phyloP scores from a whole-genome alignment of 331 rosid species.

The Acacia concinna region DNA sequence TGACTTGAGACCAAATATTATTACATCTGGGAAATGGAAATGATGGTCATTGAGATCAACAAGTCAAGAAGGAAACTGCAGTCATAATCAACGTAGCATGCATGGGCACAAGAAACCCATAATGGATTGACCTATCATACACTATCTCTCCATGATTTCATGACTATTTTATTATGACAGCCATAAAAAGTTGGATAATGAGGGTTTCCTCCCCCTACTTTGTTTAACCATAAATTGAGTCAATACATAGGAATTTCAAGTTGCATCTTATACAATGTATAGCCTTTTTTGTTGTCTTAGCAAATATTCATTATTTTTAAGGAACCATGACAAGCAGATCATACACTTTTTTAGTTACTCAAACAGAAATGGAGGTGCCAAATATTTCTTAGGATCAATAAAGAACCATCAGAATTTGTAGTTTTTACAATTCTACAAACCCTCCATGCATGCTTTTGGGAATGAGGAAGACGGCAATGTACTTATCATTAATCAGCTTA shows the following conservation, averaged over 20 bases:
- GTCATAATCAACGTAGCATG: background rate
- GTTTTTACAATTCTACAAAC: background rate
- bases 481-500: conserved; percentile 10
- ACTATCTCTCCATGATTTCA: background rate
- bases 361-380: background rate
- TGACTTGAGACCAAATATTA: background rate
- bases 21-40: background rate
- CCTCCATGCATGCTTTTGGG: background rate
- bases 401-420: background rate
- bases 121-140: background rate
- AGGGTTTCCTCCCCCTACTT: background rate
- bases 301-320: background rate
- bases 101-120: conserved; percentile 8
- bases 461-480: conserved; percentile 14
- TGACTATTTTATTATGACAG: background rate
- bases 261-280: background rate
- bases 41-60: background rate
- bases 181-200: background rate
- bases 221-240: background rate
- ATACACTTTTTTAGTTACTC: background rate
- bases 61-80: background rate
- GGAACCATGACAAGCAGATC: background rate
- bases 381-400: background rate
- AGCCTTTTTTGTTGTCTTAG: background rate
- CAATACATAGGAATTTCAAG: background rate